Base-by-base conservation (phyloP, 768 basidiomycete species). In the Trametes cingulata region DNA sequence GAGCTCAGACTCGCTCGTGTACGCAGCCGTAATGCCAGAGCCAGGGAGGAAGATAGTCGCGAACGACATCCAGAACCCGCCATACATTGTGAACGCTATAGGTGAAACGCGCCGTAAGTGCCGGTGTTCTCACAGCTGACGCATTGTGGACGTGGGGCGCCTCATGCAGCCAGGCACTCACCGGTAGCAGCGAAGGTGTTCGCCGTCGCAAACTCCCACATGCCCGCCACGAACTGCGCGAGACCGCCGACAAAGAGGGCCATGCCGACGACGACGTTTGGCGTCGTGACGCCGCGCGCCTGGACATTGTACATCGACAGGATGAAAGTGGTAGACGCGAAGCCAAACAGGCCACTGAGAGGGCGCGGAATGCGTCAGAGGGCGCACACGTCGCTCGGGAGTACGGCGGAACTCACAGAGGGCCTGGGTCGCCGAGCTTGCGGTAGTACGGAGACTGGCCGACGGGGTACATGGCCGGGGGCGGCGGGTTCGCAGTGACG, bases 31-130 rank as follows among this genome's bases (percentile, higher is more conserved):
- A 46, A 93, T 79, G 14, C 91, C 91, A 4, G 81, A 82, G 25
- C 81, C 79, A 2, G 93, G 93, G 47, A 91, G 80, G 68, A 88
- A 73, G 66, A 95, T 85, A 0, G 82, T 77, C 4, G 84, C 90
- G 49, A 84, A 94, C 5, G 91, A 91, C 76, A 94, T 77, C 92
- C 92, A 95, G 80, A 94, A 95, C 2, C 86, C 89, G 22, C 93
- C 93, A 61, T 89, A 95, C 1, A 87, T 88, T 0, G 84, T 78
- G 79, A 93, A 94, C 0, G 91, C 91, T 88, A 62, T 25, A 22
- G 52, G 29, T 36, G 29, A 59, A 56, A 33, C 6, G 47, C 45
- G 47, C 50, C 14, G 33, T 47, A 17, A 53, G 50, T 36, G 29
- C 49, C 41, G 22, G 15, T 17, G 20, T 19, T 36, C 17, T 39